Base-by-base conservation (phyloP, 176 grass and related monocot species). In the Dactylis glomerata region DNA sequence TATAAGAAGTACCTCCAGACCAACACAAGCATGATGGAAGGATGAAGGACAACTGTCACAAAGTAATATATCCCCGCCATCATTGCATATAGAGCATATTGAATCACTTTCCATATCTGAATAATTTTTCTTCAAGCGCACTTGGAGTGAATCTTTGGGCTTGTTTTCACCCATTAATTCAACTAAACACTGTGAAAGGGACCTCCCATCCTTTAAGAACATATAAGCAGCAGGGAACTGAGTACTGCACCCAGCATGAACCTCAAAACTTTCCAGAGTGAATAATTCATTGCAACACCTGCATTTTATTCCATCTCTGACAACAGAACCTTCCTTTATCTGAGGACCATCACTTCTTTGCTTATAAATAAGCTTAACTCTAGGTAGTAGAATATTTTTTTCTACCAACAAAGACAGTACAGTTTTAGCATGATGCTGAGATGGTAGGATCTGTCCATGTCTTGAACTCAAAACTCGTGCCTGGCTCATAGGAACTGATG, bases 141-240 rank as follows among this genome's bases (percentile, higher is more conserved):
- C 57, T 45, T 69, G 72, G 16, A 77, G 52, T 75, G 45, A 55
- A 68, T 20, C 69, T 86, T 61, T 81, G 32, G 85, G 85, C 54
- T 65, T 88, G 22, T 83, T 81, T 55, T 20, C 72, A 71, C 91
- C 85, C 87, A 94, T 91, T 36, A 89, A 71, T 58, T 94, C 45
- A 74, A 90, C 51, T 79, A 94, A 88, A 75, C 91, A 97, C 38
- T 94, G 82, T 73, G 84, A 75, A 8, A 97, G 75, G 32, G 94
- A 92, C 75, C 80, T 92, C 42, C 94, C 94, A 86, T 97, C 94
- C 50, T 81, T 88, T 52, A 97, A 88, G 59, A 92, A 92, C 55
- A 93, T 90, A 82, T 86, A 84, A 22, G 61, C 30, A 13, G 77
- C 86, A 86, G 91, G 89, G 71, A 45, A 76, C 62, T 36, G 79